Evolutionary conservation across 192 early-diverging fungal genomes (phyloP), one percentile per base, ranked within the genome.

Genomic region (Podochytrium sp.): DNA sequence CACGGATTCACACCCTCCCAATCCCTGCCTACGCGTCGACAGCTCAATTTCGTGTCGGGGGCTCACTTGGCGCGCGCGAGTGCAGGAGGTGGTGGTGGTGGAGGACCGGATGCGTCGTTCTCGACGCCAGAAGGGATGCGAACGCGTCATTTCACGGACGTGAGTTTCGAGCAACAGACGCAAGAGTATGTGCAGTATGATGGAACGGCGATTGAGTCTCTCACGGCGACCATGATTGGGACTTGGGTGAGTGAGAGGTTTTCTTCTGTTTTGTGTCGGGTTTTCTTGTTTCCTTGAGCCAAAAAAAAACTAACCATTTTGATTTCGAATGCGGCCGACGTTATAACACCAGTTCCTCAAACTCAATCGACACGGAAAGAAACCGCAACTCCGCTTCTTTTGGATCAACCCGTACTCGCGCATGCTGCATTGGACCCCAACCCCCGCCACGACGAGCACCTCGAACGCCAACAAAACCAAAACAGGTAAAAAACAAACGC

Each of bases 291-390:
- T 18, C 7, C 10, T 18, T 27, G 10, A 10, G 10, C 32, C 7
- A 32, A 57, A 57, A 57, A 32, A 32, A 57, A 29, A 6, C 27
- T 57, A 57, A 39, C 47, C 12, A 14, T 14, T 49, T 49, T 49
- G 47, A 12, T 14, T n/a, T n/a, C n/a, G n/a, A n/a, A n/a, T n/a
- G n/a, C n/a, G n/a, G n/a, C n/a, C n/a, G n/a, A n/a, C n/a, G n/a
- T n/a, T n/a, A n/a, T n/a, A n/a, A n/a, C n/a, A n/a, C n/a, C 50
- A 82, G 80, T 84, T 84, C 58, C 79, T 76, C 32, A 84, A 84
- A 67, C 79, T 74, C 62, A 84, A 84, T 57, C 34, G 82, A 25
- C 74, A 75, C 42, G 72, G 77, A 43, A 73, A 71, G 57, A 84
- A 84, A 16, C 82, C 82, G 10, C 65, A 84, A 23, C 40, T 82